Percentiles rank a stretch among this genome's conserved stretches.
Evolutionary conservation across 2,329 filamentous ascomycete genomes (phyloP).

Genomic region (Zasmidium citrigriseum): DNA sequence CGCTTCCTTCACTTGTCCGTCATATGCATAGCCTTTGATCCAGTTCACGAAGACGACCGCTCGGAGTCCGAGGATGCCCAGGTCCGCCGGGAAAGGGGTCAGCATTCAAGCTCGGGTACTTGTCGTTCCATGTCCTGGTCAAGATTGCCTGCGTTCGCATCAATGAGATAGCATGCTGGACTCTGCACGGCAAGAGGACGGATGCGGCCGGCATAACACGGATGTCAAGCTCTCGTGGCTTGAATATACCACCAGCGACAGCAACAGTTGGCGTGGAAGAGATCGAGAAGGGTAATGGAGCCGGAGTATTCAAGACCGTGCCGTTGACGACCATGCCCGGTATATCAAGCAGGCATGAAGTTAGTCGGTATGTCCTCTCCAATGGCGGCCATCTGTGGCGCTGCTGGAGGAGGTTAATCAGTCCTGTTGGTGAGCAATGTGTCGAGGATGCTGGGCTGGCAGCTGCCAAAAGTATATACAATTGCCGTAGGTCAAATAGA

Average conservation of each 20-base stretch:
- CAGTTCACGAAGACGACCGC: slow-evolving; percentile 39
- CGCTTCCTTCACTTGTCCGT: slow-evolving; percentile 40
- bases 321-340: slow-evolving; percentile 35
- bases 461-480: too few species aligned
- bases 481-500: too few species aligned
- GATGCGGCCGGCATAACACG: slow-evolving; percentile 36
- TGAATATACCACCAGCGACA: slow-evolving; percentile 38
- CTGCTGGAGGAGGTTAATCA: too few species aligned
- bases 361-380: too few species aligned
- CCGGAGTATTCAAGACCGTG: slow-evolving; percentile 39
- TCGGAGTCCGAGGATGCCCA: slow-evolving; percentile 39
- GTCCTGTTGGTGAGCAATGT: too few species aligned
- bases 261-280: slow-evolving; percentile 39
- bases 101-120: slow-evolving; percentile 39
- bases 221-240: slow-evolving; percentile 41
- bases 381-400: too few species aligned
- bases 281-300: slow-evolving; percentile 37
- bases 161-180: slow-evolving; percentile 37
- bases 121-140: slow-evolving; percentile 40
- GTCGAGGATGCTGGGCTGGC: too few species aligned
- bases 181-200: slow-evolving; percentile 36
- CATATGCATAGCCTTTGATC: slow-evolving; percentile 39
- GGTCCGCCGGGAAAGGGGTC: slow-evolving; percentile 39
- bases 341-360: too few species aligned
- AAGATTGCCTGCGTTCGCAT: slow-evolving; percentile 42